phyloP scores from a whole-genome alignment of 331 rosid species.

The Rhamnella rubrinervis region DNA sequence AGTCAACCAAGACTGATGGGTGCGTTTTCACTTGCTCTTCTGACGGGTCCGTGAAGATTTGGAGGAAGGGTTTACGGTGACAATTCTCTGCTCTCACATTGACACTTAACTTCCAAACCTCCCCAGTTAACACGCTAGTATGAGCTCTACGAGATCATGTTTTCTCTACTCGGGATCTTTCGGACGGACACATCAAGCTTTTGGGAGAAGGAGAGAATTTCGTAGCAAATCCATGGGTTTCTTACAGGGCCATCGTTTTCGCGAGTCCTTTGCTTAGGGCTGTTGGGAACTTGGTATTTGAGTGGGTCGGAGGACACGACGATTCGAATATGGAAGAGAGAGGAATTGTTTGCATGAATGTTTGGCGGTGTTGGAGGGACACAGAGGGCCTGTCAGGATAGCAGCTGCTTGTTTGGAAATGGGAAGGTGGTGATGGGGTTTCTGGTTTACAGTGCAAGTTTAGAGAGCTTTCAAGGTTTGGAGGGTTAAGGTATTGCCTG shows the following conservation, averaged over 20 bases:
- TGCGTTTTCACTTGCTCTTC: slow-evolving; percentile 81
- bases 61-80: slow-evolving; percentile 82
- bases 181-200: slow-evolving; percentile 74
- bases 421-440: slow-evolving; percentile 56
- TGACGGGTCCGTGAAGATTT: slow-evolving; percentile 72
- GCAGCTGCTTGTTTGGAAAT: slow-evolving; percentile 69
- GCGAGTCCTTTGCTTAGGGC: slow-evolving; percentile 65
- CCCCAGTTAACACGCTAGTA: slow-evolving; percentile 63
- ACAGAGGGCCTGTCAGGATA: slow-evolving; percentile 81
- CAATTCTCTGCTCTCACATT: slow-evolving; percentile 74
- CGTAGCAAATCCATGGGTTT: slow-evolving; percentile 81
- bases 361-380: slow-evolving; percentile 76
- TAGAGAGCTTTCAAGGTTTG: slow-evolving; percentile 82
- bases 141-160: slow-evolving; percentile 40
- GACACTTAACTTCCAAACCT: slow-evolving; percentile 66
- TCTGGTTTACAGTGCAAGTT: slow-evolving; percentile 72
- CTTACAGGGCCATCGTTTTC: slow-evolving; percentile 76
- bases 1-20: slow-evolving; percentile 82
- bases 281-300: slow-evolving; percentile 59
- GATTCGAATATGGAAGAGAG: slow-evolving; percentile 77
- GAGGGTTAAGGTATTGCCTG: slow-evolving; percentile 67
- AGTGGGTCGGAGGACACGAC: slow-evolving; percentile 91
- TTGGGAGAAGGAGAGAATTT: slow-evolving; percentile 79
- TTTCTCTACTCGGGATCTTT: slow-evolving; percentile 71
- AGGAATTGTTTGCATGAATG: slow-evolving; percentile 70